A percentile compares a stretch with the other conserved stretches of the same genome.
These are phyloP conservation scores for Apiosordaria backusii DNA, from an alignment of 495 filamentous ascomycete species.

Conservation along the genomic window DNA sequence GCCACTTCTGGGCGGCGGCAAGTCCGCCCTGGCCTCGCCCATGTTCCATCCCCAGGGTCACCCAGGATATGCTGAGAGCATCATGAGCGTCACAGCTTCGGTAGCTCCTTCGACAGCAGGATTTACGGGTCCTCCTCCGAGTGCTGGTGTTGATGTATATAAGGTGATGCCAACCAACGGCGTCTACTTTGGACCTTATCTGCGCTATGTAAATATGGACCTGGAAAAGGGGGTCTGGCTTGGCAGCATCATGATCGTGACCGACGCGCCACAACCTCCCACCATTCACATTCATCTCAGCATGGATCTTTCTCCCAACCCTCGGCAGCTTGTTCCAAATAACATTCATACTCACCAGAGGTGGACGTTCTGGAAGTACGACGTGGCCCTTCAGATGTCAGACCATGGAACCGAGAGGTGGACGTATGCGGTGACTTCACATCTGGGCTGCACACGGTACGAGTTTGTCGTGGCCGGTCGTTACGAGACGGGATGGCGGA, in stretches of 20 bases:
- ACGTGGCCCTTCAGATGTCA: constrained; percentile 87
- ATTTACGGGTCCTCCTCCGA: constrained; percentile 80
- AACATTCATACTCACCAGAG: constrained; percentile 84
- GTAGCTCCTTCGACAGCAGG: constrained; percentile 64
- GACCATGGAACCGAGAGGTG: constrained; percentile 78
- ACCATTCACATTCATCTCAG: constrained; percentile 96
- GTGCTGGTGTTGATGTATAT: constrained; percentile 84
- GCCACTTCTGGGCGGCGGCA: constrained; percentile 67
- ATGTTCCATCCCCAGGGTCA: constrained; percentile 64
- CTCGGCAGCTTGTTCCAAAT: constrained; percentile 78
- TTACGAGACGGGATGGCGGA: constrained; percentile 90
- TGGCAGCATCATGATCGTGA: constrained; percentile 71
- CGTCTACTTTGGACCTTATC: constrained; percentile 97
- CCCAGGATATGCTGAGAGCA: constrained; percentile 68
- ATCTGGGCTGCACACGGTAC: constrained; percentile 92
- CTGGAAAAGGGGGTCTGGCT: constrained; percentile 87
- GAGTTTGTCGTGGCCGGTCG: constrained; percentile 96
- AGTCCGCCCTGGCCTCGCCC: constrained; percentile 69
- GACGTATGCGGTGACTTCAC: constrained; percentile 98
- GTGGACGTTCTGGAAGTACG: constrained; percentile 96
- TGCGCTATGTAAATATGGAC: constrained; percentile 97
- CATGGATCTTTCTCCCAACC: constrained; percentile 86
- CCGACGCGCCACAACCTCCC: constrained; percentile 87
- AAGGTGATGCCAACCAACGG: constrained; percentile 91
- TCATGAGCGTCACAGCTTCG: constrained; percentile 69